Percentiles rank a stretch among this genome's conserved stretches.
Conservation (phyloP, 176 grass and related monocot species). For the Neostapfia colusana region DNA sequence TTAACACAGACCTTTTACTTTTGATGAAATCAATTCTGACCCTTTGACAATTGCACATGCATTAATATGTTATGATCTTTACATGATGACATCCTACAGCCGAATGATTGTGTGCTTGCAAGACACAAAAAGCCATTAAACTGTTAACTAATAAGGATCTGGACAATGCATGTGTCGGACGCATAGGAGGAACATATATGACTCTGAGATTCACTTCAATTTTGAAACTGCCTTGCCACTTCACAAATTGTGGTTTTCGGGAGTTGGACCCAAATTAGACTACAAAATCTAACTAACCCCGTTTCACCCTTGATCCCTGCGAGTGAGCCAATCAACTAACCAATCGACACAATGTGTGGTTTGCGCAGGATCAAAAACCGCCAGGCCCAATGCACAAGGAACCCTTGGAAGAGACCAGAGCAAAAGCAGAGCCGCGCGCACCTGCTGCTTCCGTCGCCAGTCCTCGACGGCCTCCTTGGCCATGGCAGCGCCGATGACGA, state of each 20-base stretch:
- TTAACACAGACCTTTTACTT: background rate
- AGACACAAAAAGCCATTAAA: background rate
- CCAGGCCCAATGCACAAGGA: background rate
- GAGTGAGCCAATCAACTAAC: background rate
- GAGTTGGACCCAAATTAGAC: background rate
- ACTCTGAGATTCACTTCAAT: background rate
- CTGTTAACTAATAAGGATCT: background rate
- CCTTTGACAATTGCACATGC: background rate
- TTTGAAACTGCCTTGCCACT: background rate
- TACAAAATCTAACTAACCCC: background rate
- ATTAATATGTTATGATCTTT: background rate
- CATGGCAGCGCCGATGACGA: slow-evolving; percentile 84
- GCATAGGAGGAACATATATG: background rate
- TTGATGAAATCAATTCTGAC: background rate
- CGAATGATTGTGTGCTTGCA: background rate
- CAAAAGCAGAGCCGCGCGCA: background rate
- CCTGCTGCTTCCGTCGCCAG: slow-evolving; percentile 79
- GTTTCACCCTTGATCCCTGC: background rate
- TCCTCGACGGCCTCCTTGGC: slow-evolving; percentile 90
- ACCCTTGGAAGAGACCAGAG: background rate
- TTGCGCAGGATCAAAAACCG: slow-evolving; percentile 5
- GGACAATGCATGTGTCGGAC: too few species aligned
- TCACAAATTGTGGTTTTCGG: background rate
- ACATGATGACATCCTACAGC: background rate
- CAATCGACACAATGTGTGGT: background rate